phyloP scores from a whole-genome alignment of 73 alveolate genomes.

The Effrenium voratum region DNA sequence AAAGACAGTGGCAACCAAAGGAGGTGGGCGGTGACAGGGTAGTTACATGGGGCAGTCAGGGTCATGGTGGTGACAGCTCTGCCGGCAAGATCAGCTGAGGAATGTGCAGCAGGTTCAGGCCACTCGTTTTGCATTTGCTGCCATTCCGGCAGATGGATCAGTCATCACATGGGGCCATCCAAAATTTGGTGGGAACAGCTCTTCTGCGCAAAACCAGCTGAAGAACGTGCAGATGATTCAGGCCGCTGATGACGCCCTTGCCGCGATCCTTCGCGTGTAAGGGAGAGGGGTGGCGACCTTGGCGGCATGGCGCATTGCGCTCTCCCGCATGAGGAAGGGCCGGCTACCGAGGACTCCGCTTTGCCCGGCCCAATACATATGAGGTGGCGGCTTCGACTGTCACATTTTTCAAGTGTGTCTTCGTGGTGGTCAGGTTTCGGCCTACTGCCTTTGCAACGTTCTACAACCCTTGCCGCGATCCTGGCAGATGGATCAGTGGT shows the following conservation, averaged over 20 bases:
- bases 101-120: not conserved
- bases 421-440: too few species aligned
- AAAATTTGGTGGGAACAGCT: not conserved
- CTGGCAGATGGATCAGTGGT: too few species aligned
- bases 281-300: too few species aligned
- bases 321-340: too few species aligned
- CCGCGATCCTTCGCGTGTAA: too few species aligned
- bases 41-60: not conserved
- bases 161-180: not conserved
- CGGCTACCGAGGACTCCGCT: too few species aligned
- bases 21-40: not conserved
- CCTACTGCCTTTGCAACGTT: too few species aligned
- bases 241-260: not conserved
- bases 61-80: not conserved
- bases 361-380: too few species aligned
- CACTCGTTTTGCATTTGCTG: not conserved
- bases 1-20: not conserved
- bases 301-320: too few species aligned
- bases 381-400: too few species aligned
- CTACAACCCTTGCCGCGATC: too few species aligned
- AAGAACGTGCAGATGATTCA: not conserved
- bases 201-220: not conserved
- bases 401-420: too few species aligned
- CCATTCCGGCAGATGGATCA: not conserved
- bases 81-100: not conserved